These are phyloP conservation scores for Alloascoidea hylecoeti DNA, from an alignment of 805 yeast species.

Conservation along the genomic window DNA sequence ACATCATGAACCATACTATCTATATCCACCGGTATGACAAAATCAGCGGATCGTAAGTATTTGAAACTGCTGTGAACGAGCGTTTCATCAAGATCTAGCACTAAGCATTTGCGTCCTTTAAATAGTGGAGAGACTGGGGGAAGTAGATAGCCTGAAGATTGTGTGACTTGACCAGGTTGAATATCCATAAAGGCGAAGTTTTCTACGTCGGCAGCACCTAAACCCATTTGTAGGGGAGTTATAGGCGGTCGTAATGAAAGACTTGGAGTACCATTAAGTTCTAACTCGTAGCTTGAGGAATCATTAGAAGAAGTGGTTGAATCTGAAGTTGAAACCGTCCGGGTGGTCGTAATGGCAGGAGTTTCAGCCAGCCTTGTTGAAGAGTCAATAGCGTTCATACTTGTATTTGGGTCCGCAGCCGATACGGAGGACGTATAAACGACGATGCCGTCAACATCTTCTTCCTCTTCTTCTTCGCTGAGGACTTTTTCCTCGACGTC, in stretches of 20 bases:
- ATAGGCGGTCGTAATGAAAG: no score
- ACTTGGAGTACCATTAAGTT: no score
- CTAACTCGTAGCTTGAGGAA: no score
- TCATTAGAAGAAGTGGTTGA: not conserved
- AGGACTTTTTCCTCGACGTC: no score
- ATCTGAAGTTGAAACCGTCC: not conserved
- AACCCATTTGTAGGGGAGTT: not conserved
- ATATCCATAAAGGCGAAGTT: slow-evolving; percentile 1
- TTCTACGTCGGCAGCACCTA: not conserved
- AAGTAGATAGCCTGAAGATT: not conserved
- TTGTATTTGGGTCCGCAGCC: no score
- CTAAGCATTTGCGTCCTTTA: slow-evolving; percentile 66
- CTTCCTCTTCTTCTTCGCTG: no score
- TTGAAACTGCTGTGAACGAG: slow-evolving; percentile 92
- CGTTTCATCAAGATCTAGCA: slow-evolving; percentile 90
- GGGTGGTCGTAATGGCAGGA: not conserved
- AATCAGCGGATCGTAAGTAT: slow-evolving; percentile 84
- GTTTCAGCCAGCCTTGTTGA: no score
- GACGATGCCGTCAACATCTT: no score
- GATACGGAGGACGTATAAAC: no score
- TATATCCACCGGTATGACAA: slow-evolving; percentile 94
- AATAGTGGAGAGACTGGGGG: slow-evolving; percentile 18
- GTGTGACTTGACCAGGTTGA: slow-evolving; percentile 1
- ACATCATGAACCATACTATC: slow-evolving; percentile 89
- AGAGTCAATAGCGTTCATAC: no score